Evolutionary conservation across 768 basidiomycete genomes (phyloP).

Genomic region (Mycena polygramma): DNA sequence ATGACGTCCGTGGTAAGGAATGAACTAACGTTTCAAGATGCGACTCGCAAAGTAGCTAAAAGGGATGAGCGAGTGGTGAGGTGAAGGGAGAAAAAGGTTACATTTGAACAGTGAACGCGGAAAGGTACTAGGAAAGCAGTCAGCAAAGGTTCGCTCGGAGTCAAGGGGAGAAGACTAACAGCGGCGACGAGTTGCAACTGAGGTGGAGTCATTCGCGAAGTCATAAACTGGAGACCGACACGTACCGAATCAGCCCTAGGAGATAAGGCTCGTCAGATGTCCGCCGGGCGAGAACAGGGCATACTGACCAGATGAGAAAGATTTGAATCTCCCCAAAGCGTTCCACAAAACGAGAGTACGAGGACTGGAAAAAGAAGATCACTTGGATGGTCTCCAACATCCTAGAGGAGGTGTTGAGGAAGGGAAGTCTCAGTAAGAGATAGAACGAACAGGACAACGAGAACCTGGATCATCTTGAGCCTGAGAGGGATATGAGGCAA

Average conservation of each 20-base stretch:
- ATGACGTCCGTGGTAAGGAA: background rate
- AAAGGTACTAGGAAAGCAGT: constrained; percentile 19
- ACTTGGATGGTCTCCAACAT: constrained; percentile 31
- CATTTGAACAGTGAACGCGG: constrained; percentile 30
- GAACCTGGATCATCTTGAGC: constrained; percentile 3
- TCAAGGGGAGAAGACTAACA: background rate
- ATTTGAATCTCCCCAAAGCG: constrained; percentile 13
- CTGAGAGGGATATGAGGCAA: background rate
- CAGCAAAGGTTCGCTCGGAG: background rate
- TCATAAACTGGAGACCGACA: too few species aligned
- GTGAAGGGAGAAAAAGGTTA: background rate
- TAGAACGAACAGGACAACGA: constrained; percentile 19
- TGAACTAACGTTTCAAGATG: constrained; percentile 16
- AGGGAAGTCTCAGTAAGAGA: background rate
- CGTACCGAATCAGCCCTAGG: constrained; percentile 1
- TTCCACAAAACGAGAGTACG: constrained; percentile 31
- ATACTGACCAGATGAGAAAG: constrained; percentile 26
- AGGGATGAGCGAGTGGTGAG: background rate
- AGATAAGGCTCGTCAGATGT: background rate
- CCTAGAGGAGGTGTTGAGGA: background rate
- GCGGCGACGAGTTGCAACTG: constrained; percentile 29
- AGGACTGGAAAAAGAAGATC: constrained; percentile 12
- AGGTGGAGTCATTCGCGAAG: too few species aligned
- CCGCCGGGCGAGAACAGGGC: background rate
- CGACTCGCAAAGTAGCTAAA: constrained; percentile 21